These are phyloP conservation scores for Aspergillus calidoustus DNA, from an alignment of 2,329 filamentous ascomycete species.

Conservation along the genomic window DNA sequence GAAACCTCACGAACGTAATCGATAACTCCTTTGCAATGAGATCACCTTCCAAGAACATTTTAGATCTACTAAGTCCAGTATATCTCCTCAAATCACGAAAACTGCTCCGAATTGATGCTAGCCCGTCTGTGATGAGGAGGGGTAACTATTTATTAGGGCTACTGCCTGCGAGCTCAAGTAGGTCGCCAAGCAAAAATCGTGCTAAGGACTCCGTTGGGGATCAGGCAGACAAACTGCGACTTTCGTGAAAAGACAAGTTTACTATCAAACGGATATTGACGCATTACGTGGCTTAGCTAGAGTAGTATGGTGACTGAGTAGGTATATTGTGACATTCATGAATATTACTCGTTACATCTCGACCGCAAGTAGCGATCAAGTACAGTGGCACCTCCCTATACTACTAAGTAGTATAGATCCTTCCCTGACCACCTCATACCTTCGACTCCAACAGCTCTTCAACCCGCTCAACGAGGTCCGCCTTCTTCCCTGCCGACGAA, in stretches of 20 bases:
- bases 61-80: too few species aligned
- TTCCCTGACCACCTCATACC: constrained; percentile 19
- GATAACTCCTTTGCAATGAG: background rate
- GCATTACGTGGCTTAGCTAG: too few species aligned
- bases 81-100: too few species aligned
- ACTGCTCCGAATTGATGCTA: too few species aligned
- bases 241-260: too few species aligned
- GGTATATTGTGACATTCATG: background rate
- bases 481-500: constrained; percentile 52
- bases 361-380: background rate
- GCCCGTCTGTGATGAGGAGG: background rate
- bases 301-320: too few species aligned
- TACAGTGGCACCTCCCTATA: background rate
- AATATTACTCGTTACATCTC: background rate
- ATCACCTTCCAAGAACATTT: too few species aligned
- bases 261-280: too few species aligned
- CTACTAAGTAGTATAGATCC: background rate
- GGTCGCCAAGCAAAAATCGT: too few species aligned
- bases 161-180: background rate
- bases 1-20: background rate
- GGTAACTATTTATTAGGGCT: background rate
- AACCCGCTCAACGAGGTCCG: constrained; percentile 55
- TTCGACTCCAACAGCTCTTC: constrained; percentile 54
- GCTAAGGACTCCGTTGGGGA: too few species aligned
- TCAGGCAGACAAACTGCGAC: too few species aligned